These are phyloP conservation scores for Phoenix dactylifera DNA, from an alignment of 176 grass and related monocot species.

Conservation along the genomic window DNA sequence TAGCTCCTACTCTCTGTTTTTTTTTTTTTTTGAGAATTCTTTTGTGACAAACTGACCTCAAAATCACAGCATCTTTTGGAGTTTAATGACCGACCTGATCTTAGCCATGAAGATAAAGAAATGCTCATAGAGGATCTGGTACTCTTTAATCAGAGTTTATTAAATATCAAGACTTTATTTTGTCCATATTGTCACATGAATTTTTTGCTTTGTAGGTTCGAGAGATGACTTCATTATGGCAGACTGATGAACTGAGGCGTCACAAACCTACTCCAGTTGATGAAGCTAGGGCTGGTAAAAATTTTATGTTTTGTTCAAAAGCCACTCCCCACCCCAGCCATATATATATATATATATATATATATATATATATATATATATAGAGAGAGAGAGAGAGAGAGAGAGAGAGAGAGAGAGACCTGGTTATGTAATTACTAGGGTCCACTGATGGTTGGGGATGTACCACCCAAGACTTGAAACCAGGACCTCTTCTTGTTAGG, in stretches of 20 bases:
- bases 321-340: no score
- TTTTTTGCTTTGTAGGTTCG: constrained; percentile 39
- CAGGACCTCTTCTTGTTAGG: no score
- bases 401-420: no score
- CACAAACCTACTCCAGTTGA: constrained; percentile 95
- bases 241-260: constrained; percentile 93
- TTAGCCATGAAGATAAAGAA: constrained; percentile 83
- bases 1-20: neutral
- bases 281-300: constrained; percentile 75
- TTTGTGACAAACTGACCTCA: constrained; percentile 6
- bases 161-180: neutral
- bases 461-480: no score
- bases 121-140: constrained; percentile 91
- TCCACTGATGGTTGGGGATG: no score
- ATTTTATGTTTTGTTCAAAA: neutral
- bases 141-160: constrained; percentile 25
- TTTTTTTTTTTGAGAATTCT: no score
- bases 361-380: no score
- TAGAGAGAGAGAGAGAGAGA: no score
- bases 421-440: no score
- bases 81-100: constrained; percentile 83
- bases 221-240: constrained; percentile 89
- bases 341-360: no score
- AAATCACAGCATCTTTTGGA: constrained; percentile 71
- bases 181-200: constrained; percentile 4